Evolutionary conservation across 2,329 filamentous ascomycete species (phyloP).

Genomic region (Ascochyta lentis): DNA sequence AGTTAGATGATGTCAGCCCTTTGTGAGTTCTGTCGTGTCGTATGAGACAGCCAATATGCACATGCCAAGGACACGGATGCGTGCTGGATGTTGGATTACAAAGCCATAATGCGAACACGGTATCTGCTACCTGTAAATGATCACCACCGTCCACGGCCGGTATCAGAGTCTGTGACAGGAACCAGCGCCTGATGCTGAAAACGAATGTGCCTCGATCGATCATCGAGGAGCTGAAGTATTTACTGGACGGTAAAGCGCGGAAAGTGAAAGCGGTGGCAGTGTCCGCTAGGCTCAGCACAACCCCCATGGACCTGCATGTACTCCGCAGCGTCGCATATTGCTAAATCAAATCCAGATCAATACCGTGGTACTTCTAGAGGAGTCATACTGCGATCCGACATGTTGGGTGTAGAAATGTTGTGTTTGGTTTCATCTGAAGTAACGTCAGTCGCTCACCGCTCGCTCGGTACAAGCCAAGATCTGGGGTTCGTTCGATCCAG

Average conservation of each 20-base stretch:
- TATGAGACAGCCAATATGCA: too few relatives aligned
- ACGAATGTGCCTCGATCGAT: background rate
- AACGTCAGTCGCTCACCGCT: constrained; percentile 12
- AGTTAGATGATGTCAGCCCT: too few relatives aligned
- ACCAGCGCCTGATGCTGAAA: background rate
- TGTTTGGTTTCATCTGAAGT: constrained; percentile 16
- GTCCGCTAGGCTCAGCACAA: constrained; percentile 17
- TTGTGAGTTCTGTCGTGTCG: too few relatives aligned
- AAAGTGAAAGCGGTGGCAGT: constrained; percentile 13
- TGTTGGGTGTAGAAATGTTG: constrained; percentile 6
- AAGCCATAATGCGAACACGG: background rate
- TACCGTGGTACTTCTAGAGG: background rate
- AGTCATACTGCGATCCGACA: constrained; percentile 15
- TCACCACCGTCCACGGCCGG: constrained; percentile 3
- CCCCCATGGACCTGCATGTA: constrained; percentile 3
- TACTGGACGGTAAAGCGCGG: too few relatives aligned
- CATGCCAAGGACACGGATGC: too few relatives aligned
- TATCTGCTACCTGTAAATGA: background rate
- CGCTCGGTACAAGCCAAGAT: constrained; percentile 11
- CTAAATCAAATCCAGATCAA: background rate
- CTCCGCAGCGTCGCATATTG: constrained; percentile 21
- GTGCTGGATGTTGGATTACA: background rate
- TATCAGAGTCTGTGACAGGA: background rate
- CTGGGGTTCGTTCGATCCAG: background rate
- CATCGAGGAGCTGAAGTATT: background rate